Base-by-base conservation (phyloP, 306 rosid genomes). In the Hippophae tibetana region DNA sequence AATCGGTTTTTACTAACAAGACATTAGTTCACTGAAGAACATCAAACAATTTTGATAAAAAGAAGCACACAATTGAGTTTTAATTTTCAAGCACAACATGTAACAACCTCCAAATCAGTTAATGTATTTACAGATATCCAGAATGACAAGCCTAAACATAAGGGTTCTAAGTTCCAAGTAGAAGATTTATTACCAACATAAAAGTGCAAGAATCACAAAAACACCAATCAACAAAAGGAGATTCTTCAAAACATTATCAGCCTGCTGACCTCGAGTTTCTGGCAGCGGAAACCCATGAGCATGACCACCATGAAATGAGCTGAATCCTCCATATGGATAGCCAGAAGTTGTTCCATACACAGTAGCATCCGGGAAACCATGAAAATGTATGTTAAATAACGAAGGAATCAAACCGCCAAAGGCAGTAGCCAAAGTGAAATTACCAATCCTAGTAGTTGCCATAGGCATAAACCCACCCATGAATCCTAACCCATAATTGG, bases 181-280 rank as follows among this genome's bases (percentile, higher is more conserved):
- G 55, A 12, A 63, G 45, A 44, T 55, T n/a, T 40, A 58, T 75
- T 64, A 87, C 85, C 78, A 81, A 70, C 80, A 85, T 56, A 92
- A 68, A 52, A 92, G 73, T 1, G 95, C 92, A 52, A 89, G 60
- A 55, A 93, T 77, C 51, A 88, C 85, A 49, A 88, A 76, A 5
- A 75, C 57, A 13, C 95, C 95, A 71, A 89, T 78, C 64, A 88
- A 69, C 79, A 92, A 53, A 69, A 88, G 67, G 25, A 88, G 69
- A 66, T 88, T 85, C 92, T 92, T 92, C 82, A 88, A 68, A 48
- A 84, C 74, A 58, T 64, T 83, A 67, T 93, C 97, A 18, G 81
- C 94, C 65, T 79, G 82, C 66, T 76, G 83, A 69, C 84, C 84
- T 48, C 79, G 85, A 52, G 56, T 75, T 0, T 60, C 58, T 1